phyloP scores from a whole-genome alignment of 495 filamentous ascomycete genomes.

The Achaetomiella virescens region DNA sequence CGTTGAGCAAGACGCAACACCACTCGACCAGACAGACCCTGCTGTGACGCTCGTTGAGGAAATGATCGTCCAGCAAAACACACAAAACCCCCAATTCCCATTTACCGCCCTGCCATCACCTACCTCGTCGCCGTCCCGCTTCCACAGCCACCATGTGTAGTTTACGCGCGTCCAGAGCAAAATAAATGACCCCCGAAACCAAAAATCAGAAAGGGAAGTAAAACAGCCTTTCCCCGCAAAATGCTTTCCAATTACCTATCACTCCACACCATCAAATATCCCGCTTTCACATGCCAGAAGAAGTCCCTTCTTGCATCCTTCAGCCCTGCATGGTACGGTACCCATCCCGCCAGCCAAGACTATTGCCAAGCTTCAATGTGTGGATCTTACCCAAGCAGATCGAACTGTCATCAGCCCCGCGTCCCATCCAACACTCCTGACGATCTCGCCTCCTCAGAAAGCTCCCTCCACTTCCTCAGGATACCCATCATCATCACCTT shows the following conservation, averaged over 20 bases:
- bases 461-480: not conserved
- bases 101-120: too few relatives aligned
- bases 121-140: too few relatives aligned
- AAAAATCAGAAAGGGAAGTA: too few relatives aligned
- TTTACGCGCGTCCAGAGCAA: too few relatives aligned
- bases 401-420: not conserved
- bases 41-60: too few relatives aligned
- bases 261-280: not conserved
- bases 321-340: slow-evolving; percentile 1
- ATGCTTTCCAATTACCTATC: not conserved
- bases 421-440: not conserved
- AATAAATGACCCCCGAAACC: too few relatives aligned
- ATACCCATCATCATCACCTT: not conserved
- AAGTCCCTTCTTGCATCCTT: not conserved
- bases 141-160: too few relatives aligned
- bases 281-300: not conserved
- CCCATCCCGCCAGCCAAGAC: not conserved
- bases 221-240: too few relatives aligned
- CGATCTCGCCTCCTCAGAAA: not conserved
- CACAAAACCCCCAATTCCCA: too few relatives aligned
- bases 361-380: not conserved
- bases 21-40: too few relatives aligned
- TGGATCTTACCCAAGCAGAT: not conserved
- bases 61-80: too few relatives aligned
- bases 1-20: too few relatives aligned